Percentiles rank a stretch among this genome's conserved stretches.
These are phyloP conservation scores for Hagleromyces aurorensis DNA, from an alignment of 805 yeast species.

Conservation along the genomic window DNA sequence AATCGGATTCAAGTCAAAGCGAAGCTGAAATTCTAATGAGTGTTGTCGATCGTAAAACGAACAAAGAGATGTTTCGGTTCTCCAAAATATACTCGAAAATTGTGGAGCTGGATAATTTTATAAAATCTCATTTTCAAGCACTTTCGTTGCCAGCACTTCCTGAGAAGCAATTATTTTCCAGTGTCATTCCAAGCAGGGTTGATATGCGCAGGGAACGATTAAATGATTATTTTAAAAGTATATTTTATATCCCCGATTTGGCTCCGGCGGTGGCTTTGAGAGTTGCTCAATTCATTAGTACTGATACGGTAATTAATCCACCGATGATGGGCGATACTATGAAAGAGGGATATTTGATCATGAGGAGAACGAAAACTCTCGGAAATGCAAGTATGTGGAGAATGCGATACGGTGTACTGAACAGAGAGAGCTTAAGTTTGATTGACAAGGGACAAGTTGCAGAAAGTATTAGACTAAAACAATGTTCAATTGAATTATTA, in stretches of 20 bases:
- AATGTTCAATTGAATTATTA: constrained; percentile 34
- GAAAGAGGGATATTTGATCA: constrained; percentile 58
- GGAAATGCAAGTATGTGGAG: constrained; percentile 63
- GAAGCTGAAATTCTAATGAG: constrained; percentile 57
- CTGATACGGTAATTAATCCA: constrained; percentile 58
- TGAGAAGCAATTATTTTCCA: constrained; percentile 49
- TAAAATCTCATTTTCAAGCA: constrained; percentile 47
- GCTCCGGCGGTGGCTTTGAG: constrained; percentile 44
- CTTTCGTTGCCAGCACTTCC: constrained; percentile 53
- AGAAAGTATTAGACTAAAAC: constrained; percentile 36
- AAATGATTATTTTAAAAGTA: constrained; percentile 49
- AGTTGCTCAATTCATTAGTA: constrained; percentile 58
- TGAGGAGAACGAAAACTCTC: constrained; percentile 44
- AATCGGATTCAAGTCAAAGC: constrained; percentile 38
- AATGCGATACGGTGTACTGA: constrained; percentile 58
- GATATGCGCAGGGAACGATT: constrained; percentile 50
- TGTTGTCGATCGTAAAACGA: constrained; percentile 51
- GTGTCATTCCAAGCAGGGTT: constrained; percentile 49
- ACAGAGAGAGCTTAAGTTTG: constrained; percentile 48
- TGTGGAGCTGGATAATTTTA: constrained; percentile 48
- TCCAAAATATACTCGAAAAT: constrained; percentile 56
- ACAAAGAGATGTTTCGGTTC: constrained; percentile 68
- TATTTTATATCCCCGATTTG: constrained; percentile 50
- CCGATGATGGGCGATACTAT: constrained; percentile 42
- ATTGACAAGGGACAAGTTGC: constrained; percentile 46